Base-by-base conservation (phyloP, 768 basidiomycete genomes). In the Leccinum rimulosum region DNA sequence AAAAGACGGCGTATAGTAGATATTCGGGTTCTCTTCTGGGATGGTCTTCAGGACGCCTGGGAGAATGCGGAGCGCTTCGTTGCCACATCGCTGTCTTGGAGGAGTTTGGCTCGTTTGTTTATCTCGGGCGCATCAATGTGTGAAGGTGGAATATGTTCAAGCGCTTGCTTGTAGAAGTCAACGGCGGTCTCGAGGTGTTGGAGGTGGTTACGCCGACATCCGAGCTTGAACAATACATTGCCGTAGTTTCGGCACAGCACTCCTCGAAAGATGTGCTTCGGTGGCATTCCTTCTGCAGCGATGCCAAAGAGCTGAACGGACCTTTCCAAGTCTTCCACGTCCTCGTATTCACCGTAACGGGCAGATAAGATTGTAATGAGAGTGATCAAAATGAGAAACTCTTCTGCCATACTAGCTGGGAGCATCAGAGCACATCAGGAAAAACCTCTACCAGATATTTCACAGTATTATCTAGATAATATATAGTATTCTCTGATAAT, bases 281-380 rank as follows among this genome's bases (percentile, higher is more conserved):
- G 51, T 19, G 64, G 63, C 51, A 64, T 61, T 53, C 57, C 52
- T 27, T 59, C 56, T 11, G 48, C 48, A 15, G 52, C 61, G 2
- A 30, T 19, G 19, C 25, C 43, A 52, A 67, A 69, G 17, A 63
- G 31, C 28, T 62, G 17, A 38, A 70, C 38, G 33, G 55, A 61
- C 19, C 54, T 52, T 38, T 60, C 59, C 45, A 70, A 30, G 53
- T 72, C 69, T 25, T 43, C 33, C 30, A 54, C 6, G 17, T 58
- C 15, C 22, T 22, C 1, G 14, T 10, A 6, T 40, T 50, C 52
- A 4, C 6, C 0, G 36, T 58, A 61, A 53, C 70, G 69, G 19
- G 11, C 12, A n/a, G 28, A 60, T 17, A 70, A 38, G 9, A 54
- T 2, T 12, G 58, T 61, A 22, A 62, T 70, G 14, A 70, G 58